Conservation (phyloP, 345 rosid species). For the Boechera divaricarpa region DNA sequence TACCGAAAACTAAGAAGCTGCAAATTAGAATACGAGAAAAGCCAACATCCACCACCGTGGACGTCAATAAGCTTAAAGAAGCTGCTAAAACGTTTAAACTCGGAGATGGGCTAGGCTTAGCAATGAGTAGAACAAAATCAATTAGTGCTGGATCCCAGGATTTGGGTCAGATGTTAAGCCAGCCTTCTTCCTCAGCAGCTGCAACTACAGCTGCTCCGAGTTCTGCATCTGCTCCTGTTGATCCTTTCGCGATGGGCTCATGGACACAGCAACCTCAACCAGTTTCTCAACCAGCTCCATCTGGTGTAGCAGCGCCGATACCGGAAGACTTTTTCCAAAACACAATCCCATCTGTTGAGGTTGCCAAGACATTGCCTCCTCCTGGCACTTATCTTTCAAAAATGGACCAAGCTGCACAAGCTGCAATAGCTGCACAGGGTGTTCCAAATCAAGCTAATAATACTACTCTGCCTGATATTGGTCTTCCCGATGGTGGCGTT, state of each 20-base stretch:
- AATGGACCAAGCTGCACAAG: conserved; percentile 68
- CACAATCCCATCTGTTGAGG: conserved; percentile 87
- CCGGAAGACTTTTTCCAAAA: conserved; percentile 97
- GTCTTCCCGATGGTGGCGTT: conserved; percentile 82
- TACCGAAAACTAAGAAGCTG: conserved; percentile 66
- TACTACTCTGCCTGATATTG: conserved; percentile 55
- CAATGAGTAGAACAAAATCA: conserved; percentile 72
- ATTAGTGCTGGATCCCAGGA: conserved; percentile 66
- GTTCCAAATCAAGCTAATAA: conserved; percentile 50
- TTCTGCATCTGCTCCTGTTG: conserved; percentile 60
- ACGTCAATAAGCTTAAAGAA: conserved; percentile 93
- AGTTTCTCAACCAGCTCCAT: conserved; percentile 60
- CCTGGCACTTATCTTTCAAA: conserved; percentile 85
- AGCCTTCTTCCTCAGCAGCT: conserved; percentile 52
- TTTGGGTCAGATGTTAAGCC: conserved; percentile 58
- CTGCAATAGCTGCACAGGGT: conserved; percentile 47
- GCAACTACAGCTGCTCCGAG: conserved; percentile 48
- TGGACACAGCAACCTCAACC: conserved; percentile 57
- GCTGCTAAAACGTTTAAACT: conserved; percentile 87
- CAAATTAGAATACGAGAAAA: conserved; percentile 94
- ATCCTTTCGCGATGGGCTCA: conserved; percentile 70
- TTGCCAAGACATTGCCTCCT: conserved; percentile 83
- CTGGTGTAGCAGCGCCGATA: conserved; percentile 64
- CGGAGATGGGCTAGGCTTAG: conserved; percentile 80
- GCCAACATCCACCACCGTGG: conserved; percentile 78